Evolutionary conservation across 2,329 filamentous ascomycete genomes (phyloP).

Genomic region (Ploettnerulaceae sp.): DNA sequence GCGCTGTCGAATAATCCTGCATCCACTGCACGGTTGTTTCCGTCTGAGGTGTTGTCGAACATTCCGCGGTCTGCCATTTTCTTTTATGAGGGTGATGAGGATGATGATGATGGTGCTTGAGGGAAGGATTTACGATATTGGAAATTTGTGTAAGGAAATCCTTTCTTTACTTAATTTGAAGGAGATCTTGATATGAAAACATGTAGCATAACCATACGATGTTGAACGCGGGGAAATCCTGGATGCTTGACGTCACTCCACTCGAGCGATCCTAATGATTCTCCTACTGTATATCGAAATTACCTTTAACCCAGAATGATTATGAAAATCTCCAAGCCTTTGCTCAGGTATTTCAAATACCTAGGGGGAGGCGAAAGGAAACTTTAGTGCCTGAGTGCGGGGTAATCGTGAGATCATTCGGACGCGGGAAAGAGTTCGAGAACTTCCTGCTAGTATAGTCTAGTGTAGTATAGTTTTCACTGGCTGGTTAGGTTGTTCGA

Average conservation of each 20-base stretch:
- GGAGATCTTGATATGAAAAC: background rate
- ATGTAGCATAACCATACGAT: background rate
- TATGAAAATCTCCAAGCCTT: background rate
- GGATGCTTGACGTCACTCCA: conserved; percentile 1
- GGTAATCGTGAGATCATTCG: too few relatives aligned
- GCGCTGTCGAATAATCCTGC: background rate
- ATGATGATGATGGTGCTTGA: too few relatives aligned
- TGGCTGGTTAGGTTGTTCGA: too few relatives aligned
- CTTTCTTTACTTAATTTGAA: background rate
- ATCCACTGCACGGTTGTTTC: background rate
- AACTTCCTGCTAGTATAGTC: too few relatives aligned
- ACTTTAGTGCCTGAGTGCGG: too few relatives aligned
- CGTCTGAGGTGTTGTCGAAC: conserved; percentile 4
- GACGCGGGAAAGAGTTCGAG: too few relatives aligned
- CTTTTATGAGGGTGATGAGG: too few relatives aligned
- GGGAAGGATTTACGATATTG: too few relatives aligned
- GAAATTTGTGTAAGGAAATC: too few relatives aligned
- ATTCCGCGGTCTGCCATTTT: too few relatives aligned
- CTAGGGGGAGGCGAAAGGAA: background rate
- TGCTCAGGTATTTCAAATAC: background rate
- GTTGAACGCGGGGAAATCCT: background rate
- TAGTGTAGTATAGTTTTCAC: too few relatives aligned
- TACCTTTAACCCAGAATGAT: background rate
- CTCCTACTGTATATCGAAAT: background rate
- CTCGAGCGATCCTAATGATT: background rate